Evolutionary conservation across 495 filamentous ascomycete species (phyloP).

Genomic region (Penicillium malachiteum): DNA sequence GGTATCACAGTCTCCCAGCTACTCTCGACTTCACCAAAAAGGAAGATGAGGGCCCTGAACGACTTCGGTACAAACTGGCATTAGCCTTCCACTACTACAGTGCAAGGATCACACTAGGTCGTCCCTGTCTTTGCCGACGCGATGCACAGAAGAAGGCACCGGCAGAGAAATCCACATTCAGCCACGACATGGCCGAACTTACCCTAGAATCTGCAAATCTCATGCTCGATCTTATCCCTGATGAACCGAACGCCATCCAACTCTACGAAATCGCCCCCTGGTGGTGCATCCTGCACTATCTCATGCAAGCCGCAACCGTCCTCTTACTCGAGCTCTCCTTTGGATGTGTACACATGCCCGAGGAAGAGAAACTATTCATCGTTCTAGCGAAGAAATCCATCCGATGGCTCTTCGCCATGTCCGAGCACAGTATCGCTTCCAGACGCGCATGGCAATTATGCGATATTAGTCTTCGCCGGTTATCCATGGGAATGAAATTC

Average conservation of each 20-base stretch:
- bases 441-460: slow-evolving; percentile 60
- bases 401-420: slow-evolving; percentile 56
- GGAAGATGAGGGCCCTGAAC: slow-evolving; percentile 31
- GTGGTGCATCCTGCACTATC: slow-evolving; percentile 65
- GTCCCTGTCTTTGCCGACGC: slow-evolving; percentile 63
- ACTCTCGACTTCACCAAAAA: slow-evolving; percentile 49
- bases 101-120: slow-evolving; percentile 57
- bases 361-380: slow-evolving; percentile 48
- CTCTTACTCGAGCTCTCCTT: slow-evolving; percentile 63
- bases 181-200: slow-evolving; percentile 52
- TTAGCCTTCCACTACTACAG: slow-evolving; percentile 61
- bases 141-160: slow-evolving; percentile 45
- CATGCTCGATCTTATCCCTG: slow-evolving; percentile 55
- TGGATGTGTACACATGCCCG: slow-evolving; percentile 53
- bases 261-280: slow-evolving; percentile 60
- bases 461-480: slow-evolving; percentile 40
- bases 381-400: slow-evolving; percentile 52
- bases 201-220: slow-evolving; percentile 55
- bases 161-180: slow-evolving; percentile 43
- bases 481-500: slow-evolving; percentile 42
- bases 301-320: slow-evolving; percentile 62
- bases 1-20: slow-evolving; percentile 51
- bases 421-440: slow-evolving; percentile 52
- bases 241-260: slow-evolving; percentile 40
- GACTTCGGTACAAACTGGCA: slow-evolving; percentile 45